phyloP scores from a whole-genome alignment of 2,329 filamentous ascomycete genomes.

The Aphanoascus verrucosus region DNA sequence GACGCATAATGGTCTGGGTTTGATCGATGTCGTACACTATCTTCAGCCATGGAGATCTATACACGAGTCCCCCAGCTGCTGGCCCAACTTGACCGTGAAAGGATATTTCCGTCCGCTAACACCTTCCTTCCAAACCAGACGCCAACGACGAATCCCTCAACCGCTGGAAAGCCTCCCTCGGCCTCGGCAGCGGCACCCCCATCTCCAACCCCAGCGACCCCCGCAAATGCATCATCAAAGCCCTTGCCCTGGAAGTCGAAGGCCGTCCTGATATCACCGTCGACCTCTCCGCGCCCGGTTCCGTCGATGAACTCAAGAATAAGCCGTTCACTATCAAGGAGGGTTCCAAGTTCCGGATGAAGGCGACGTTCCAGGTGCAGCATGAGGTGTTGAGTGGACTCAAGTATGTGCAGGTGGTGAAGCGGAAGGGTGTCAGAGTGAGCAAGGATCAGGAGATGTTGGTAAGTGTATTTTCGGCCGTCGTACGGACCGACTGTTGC shows the following conservation, averaged over 20 bases:
- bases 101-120: constrained; percentile 11
- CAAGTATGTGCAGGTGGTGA: constrained; percentile 91
- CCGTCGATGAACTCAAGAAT: constrained; percentile 68
- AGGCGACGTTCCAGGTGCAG: constrained; percentile 87
- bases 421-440: constrained; percentile 73
- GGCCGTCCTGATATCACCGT: constrained; percentile 79
- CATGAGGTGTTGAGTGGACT: constrained; percentile 90
- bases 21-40: not conserved
- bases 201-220: constrained; percentile 69
- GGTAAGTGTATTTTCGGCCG: constrained; percentile 55
- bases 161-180: constrained; percentile 94
- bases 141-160: constrained; percentile 83
- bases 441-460: constrained; percentile 98
- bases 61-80: not conserved
- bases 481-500: no score
- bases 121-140: constrained; percentile 35
- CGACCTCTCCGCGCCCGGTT: constrained; percentile 65
- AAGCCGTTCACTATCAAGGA: constrained; percentile 98
- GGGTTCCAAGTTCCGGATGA: constrained; percentile 87
- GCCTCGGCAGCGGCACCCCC: constrained; percentile 60
- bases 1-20: not conserved
- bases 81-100: not conserved
- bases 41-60: not conserved
- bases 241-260: constrained; percentile 74
- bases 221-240: constrained; percentile 85